These are phyloP conservation scores for Jackrogersella multiformis DNA, from an alignment of 495 filamentous ascomycete genomes.

Conservation along the genomic window DNA sequence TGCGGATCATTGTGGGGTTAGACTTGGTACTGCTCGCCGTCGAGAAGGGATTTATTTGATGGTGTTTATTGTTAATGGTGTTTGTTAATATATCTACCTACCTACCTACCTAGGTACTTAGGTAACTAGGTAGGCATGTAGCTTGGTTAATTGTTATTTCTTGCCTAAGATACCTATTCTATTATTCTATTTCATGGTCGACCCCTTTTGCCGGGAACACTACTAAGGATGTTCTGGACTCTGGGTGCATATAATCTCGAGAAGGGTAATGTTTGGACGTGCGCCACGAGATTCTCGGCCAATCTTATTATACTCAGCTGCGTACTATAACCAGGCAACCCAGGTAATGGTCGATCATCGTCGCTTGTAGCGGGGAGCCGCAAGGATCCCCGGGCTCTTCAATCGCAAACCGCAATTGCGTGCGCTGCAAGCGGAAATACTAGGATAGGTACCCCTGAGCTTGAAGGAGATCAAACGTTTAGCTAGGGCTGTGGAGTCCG, in stretches of 20 bases:
- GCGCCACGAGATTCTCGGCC: conserved; percentile 30
- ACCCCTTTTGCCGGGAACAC: background rate
- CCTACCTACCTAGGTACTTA: background rate
- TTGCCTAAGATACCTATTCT: too few relatives aligned
- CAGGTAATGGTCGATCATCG: conserved; percentile 26
- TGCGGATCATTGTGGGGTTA: too few relatives aligned
- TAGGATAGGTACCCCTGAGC: conserved; percentile 29
- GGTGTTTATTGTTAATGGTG: too few relatives aligned
- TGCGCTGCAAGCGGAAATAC: conserved; percentile 41
- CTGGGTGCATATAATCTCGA: conserved; percentile 20
- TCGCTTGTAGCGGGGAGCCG: conserved; percentile 26
- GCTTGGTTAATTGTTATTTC: too few relatives aligned
- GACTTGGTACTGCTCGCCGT: too few relatives aligned
- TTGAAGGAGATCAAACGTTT: conserved; percentile 42
- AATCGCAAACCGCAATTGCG: conserved; percentile 38
- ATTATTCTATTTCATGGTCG: too few relatives aligned
- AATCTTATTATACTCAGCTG: too few relatives aligned
- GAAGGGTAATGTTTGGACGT: conserved; percentile 21
- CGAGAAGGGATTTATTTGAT: too few relatives aligned
- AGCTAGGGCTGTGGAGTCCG: conserved; percentile 36
- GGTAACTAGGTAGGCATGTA: background rate
- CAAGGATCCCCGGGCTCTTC: conserved; percentile 26
- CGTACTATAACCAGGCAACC: too few relatives aligned
- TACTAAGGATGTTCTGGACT: conserved; percentile 15
- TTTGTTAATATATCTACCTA: too few relatives aligned